These are phyloP conservation scores for Hemisphaericaspora nanyangensis DNA, from an alignment of 805 yeast genomes.

Conservation along the genomic window DNA sequence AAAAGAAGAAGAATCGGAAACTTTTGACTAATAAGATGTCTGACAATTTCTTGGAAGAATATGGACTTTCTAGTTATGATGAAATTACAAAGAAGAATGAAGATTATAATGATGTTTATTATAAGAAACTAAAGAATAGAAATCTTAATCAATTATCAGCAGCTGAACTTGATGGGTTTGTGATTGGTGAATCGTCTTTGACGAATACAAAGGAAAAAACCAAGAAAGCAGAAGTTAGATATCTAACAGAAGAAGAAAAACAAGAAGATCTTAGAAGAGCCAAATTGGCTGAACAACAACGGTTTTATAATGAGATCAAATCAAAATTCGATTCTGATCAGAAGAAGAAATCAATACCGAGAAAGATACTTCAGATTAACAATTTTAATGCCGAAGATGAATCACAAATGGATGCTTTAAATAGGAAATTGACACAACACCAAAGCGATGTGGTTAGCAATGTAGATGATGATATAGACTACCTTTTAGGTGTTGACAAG, in stretches of 20 bases:
- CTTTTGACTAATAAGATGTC: conserved; percentile 26
- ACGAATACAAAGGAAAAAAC: conserved; percentile 2
- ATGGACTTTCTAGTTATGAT: conserved; percentile 31
- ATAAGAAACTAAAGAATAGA: conserved; percentile 13
- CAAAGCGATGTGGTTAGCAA: neutral
- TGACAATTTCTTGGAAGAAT: conserved; percentile 34
- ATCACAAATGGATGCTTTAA: conserved; percentile 20
- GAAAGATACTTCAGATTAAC: conserved; percentile 32
- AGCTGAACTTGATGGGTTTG: conserved; percentile 31
- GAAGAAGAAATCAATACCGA: conserved; percentile 1
- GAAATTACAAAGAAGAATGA: conserved; percentile 22
- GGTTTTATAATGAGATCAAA: conserved; percentile 26
- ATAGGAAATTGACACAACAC: conserved; percentile 15
- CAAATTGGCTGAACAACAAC: conserved; percentile 21
- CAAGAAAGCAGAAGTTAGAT: conserved; percentile 9
- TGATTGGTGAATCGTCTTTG: conserved; percentile 26
- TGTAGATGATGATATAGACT: conserved; percentile 15
- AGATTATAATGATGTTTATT: conserved; percentile 25
- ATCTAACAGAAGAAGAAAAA: conserved; percentile 24
- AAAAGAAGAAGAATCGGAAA: conserved; percentile 23
- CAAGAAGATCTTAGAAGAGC: conserved; percentile 21
- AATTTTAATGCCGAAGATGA: conserved; percentile 23
- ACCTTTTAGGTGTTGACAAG: conserved; percentile 3
- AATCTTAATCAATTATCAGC: conserved; percentile 22
- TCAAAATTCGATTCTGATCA: conserved; percentile 19